Conservation (phyloP, 2,329 filamentous ascomycete genomes). For the Pestalotiopsis fici region DNA sequence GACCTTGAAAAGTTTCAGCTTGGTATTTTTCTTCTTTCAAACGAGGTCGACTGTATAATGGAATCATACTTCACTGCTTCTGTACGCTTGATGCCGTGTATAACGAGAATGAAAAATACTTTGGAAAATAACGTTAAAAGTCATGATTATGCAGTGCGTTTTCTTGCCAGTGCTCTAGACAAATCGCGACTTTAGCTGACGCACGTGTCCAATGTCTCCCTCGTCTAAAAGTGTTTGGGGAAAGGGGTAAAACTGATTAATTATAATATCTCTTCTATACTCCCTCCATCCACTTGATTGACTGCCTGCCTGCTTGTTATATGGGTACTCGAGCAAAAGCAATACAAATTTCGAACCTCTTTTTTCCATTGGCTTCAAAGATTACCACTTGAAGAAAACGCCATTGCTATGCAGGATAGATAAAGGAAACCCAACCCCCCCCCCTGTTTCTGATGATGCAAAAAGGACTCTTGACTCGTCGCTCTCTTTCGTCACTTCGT, state of each 20-base stretch:
- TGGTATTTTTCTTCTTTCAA: neutral
- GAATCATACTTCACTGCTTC: neutral
- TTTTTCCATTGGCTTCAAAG: neutral
- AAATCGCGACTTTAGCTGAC: no score
- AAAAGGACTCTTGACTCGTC: neutral
- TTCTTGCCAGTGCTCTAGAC: no score
- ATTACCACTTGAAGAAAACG: neutral
- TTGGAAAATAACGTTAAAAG: neutral
- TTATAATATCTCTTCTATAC: no score
- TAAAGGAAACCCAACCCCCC: neutral
- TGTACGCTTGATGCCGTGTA: neutral
- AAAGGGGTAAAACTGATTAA: no score
- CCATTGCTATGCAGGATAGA: constrained; percentile 3
- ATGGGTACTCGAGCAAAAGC: no score
- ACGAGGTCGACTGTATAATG: neutral
- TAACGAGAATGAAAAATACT: neutral
- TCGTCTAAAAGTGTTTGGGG: no score
- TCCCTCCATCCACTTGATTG: no score
- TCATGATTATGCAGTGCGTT: neutral
- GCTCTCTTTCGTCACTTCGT: neutral
- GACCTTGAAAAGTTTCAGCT: constrained; percentile 6
- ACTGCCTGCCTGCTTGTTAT: no score
- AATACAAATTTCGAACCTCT: neutral
- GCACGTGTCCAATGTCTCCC: no score
- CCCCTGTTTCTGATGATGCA: neutral